A percentile compares a stretch with the other conserved stretches of the same genome.
Conservation (phyloP, 1,139 yeast species). For the Pichia sp. region DNA sequence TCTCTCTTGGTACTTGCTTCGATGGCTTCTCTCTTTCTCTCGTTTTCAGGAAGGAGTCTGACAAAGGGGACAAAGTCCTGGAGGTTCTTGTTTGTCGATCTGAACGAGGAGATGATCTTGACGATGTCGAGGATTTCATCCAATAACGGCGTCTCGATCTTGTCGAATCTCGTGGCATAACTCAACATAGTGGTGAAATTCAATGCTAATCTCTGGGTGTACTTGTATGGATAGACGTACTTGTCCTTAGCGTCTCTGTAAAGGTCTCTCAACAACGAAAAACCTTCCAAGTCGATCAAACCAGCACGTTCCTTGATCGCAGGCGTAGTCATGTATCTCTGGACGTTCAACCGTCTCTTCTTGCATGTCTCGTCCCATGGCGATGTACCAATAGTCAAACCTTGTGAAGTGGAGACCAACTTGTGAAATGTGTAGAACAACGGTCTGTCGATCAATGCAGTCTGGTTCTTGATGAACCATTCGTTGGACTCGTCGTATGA, state of each 20-base stretch:
- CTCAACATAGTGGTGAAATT: slow-evolving; percentile 53
- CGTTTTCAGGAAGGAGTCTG: slow-evolving; percentile 35
- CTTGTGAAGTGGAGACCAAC: slow-evolving; percentile 52
- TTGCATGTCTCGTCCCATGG: slow-evolving; percentile 57
- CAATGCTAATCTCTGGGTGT: slow-evolving; percentile 50
- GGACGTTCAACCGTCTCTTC: slow-evolving; percentile 51
- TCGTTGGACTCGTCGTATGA: slow-evolving; percentile 48
- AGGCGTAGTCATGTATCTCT: slow-evolving; percentile 46
- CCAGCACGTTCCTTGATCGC: slow-evolving; percentile 36
- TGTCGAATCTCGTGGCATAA: slow-evolving; percentile 56
- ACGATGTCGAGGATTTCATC: slow-evolving; percentile 60
- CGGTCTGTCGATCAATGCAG: slow-evolving; percentile 62
- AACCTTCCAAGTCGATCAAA: slow-evolving; percentile 46
- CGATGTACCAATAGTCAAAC: slow-evolving; percentile 68
- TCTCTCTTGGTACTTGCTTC: slow-evolving; percentile 48
- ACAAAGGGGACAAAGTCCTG: slow-evolving; percentile 60
- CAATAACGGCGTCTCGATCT: slow-evolving; percentile 41
- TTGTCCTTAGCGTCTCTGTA: slow-evolving; percentile 11
- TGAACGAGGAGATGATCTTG: slow-evolving; percentile 51
- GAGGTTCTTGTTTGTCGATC: slow-evolving; percentile 58
- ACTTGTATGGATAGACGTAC: slow-evolving; percentile 33
- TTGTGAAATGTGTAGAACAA: slow-evolving; percentile 62
- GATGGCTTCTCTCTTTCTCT: slow-evolving; percentile 36
- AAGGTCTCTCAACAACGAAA: slow-evolving; percentile 23
- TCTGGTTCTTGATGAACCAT: slow-evolving; percentile 53